Base-by-base conservation (phyloP, 768 basidiomycete species). In the Termitomyces sp. region DNA sequence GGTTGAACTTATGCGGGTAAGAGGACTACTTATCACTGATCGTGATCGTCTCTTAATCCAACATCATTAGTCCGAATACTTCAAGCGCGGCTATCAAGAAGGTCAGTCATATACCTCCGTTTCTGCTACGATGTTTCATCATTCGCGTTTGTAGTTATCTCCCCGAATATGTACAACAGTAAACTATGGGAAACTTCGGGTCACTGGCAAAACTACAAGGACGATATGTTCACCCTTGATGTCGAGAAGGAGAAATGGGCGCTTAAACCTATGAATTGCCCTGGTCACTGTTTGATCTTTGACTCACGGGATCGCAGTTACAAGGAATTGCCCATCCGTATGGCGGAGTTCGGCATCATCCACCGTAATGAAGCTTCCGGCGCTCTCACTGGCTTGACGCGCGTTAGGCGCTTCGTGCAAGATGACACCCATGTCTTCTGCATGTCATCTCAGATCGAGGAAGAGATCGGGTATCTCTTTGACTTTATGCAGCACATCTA, bases 391-490 rank as follows among this genome's bases (percentile, higher is more conserved):
- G 97, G 97, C 9, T 72, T 98, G 65, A 95, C 94, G 16, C 83
- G 97, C 58, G 97, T 98, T 45, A 79, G 97, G 56, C 79, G 97
- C 46, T 98, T 99, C 74, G 88, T 93, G 55, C 97, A 98, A 74
- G 97, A 98, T 68, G 97, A 99, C 70, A 94, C 97, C 0, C 97
- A 99, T 71, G 90, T 98, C 55, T 99, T 99, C 79, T 99, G 96
- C 71, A 95, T 92, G 84, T 90, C 91, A 9, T 84, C 87, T 9
- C 94, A 96, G 88, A 86, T 99, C 59, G 90, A 87, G 63, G 82
- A 85, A 28, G 97, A 99, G 73, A 92, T 99, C 52, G 77, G 79
- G 52, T 81, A 80, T 3, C 76, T 96, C 58, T 98, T 99, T 67
- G 92, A 98, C 68, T 98, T 99, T 76, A 89, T 98, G 83, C 80